Conservation (phyloP, 2,329 filamentous ascomycete species). For the Fusarium pseudoanthophilum region DNA sequence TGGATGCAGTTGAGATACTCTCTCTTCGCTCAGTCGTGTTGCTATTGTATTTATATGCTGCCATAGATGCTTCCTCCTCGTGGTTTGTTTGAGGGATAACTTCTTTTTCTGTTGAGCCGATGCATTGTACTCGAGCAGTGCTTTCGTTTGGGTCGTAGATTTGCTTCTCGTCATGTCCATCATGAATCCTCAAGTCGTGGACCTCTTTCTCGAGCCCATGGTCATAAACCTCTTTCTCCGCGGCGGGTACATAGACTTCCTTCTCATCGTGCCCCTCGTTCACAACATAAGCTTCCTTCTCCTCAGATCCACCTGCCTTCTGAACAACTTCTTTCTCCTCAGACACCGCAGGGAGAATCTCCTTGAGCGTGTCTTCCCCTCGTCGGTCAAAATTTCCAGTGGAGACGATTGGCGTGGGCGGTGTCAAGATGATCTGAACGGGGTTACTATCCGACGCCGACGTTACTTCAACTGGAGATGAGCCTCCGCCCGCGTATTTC, state of each 20-base stretch:
- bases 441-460: neutral
- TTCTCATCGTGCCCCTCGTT: conserved; percentile 3
- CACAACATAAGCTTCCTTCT: neutral
- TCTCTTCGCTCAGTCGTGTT: neutral
- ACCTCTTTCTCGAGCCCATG: neutral
- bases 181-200: conserved; percentile 1
- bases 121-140: neutral
- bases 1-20: neutral
- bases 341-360: conserved; percentile 10
- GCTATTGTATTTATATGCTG: neutral
- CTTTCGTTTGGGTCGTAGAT: neutral
- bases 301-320: neutral
- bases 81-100: neutral
- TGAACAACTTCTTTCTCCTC: conserved; percentile 30
- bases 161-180: conserved; percentile 17
- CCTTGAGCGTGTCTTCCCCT: conserved; percentile 24
- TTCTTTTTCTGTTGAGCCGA: neutral
- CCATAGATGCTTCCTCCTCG: neutral
- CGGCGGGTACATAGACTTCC: neutral
- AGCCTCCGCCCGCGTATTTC: neutral
- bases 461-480: neutral
- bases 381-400: neutral
- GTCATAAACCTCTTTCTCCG: conserved; percentile 15
- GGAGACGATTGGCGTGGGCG: conserved; percentile 26
- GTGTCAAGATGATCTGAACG: conserved; percentile 34